Conservation (phyloP, 2,329 filamentous ascomycete species). For the Pseudocercospora fijiensis region DNA sequence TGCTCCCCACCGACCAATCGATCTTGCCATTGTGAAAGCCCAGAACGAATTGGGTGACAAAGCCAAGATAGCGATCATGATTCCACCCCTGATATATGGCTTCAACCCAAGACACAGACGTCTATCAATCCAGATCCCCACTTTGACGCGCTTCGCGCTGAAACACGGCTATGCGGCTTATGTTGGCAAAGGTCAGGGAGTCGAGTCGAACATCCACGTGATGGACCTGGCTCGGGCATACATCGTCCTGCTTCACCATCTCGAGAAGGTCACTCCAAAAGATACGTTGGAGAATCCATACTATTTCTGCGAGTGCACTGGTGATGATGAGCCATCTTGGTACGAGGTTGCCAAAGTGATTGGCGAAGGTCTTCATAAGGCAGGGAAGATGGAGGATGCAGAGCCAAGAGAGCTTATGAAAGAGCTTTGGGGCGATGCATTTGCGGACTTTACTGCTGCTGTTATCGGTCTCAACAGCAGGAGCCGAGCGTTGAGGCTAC, state of each 20-base stretch:
- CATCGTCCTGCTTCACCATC: slow-evolving; percentile 46
- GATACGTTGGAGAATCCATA: slow-evolving; percentile 48
- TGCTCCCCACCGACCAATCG: slow-evolving; percentile 49
- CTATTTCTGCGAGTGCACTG: slow-evolving; percentile 50
- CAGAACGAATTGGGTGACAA: slow-evolving; percentile 40
- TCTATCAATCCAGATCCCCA: slow-evolving; percentile 51
- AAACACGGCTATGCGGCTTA: slow-evolving; percentile 51
- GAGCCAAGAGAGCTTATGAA: slow-evolving; percentile 40
- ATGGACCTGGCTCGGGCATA: slow-evolving; percentile 50
- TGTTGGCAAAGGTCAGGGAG: slow-evolving; percentile 45
- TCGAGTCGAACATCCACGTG: slow-evolving; percentile 51
- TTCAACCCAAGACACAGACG: slow-evolving; percentile 41
- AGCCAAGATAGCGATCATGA: slow-evolving; percentile 51
- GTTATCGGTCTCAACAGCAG: slow-evolving; percentile 48
- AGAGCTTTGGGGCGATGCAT: slow-evolving; percentile 45
- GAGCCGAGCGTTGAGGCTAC: slow-evolving; percentile 46
- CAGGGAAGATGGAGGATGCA: slow-evolving; percentile 42
- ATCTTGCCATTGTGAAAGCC: slow-evolving; percentile 46
- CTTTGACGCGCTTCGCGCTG: slow-evolving; percentile 49
- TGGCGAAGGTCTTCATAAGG: slow-evolving; percentile 40
- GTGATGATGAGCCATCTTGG: slow-evolving; percentile 48
- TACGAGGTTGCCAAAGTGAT: slow-evolving; percentile 42
- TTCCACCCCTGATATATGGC: slow-evolving; percentile 52
- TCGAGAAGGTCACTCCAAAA: slow-evolving; percentile 40
- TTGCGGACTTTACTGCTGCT: slow-evolving; percentile 39